Conservation (phyloP, 441 rosid species). For the Syzygium malaccense region DNA sequence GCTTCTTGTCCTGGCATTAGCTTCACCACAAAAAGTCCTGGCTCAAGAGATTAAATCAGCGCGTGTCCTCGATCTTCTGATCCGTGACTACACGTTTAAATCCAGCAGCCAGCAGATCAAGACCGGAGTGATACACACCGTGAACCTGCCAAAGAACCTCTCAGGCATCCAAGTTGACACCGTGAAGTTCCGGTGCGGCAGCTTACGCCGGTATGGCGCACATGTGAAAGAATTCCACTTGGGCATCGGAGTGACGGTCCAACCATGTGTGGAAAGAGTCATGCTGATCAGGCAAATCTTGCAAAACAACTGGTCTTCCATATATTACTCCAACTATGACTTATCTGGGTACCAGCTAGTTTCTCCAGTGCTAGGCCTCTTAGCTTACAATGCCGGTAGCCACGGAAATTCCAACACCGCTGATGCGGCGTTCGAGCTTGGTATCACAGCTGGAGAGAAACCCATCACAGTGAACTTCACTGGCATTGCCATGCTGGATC, state of each 20-base stretch:
- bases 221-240: constrained; percentile 63
- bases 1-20: constrained; percentile 24
- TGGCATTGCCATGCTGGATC: neutral
- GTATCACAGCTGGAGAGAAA: constrained; percentile 33
- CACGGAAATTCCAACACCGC: constrained; percentile 39
- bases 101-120: constrained; percentile 32
- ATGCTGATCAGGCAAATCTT: constrained; percentile 66
- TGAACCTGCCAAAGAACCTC: constrained; percentile 59
- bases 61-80: constrained; percentile 56
- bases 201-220: constrained; percentile 71
- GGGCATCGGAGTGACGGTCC: constrained; percentile 48
- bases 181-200: constrained; percentile 73
- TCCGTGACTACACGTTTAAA: constrained; percentile 64
- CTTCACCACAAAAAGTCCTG: constrained; percentile 7
- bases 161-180: constrained; percentile 60
- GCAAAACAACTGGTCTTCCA: constrained; percentile 67
- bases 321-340: constrained; percentile 45
- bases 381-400: constrained; percentile 60
- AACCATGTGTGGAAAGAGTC: constrained; percentile 79
- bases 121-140: constrained; percentile 53
- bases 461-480: constrained; percentile 62
- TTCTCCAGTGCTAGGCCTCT: constrained; percentile 70
- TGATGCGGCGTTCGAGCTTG: constrained; percentile 28
- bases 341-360: constrained; percentile 71
- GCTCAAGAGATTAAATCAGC: constrained; percentile 46